Evolutionary conservation across 768 basidiomycete genomes (phyloP), one percentile per base, ranked within the genome.

Genomic region (Rubroboletus pulcherrimus): DNA sequence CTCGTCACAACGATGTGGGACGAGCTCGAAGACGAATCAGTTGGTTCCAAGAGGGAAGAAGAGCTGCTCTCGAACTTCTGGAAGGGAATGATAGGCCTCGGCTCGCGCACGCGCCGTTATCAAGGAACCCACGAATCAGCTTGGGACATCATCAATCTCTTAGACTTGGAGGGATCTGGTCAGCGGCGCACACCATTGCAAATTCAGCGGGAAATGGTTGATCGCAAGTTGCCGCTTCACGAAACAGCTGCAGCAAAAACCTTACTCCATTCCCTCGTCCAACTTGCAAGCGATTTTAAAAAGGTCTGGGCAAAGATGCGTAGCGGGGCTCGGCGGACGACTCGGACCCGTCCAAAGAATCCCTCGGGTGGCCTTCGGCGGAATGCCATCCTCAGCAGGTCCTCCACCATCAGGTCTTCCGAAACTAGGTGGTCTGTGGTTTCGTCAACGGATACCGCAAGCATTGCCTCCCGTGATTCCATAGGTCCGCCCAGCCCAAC

Each of bases 1-100:
- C 55, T 63, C 17, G 63, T 64, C 30, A 61, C 62, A 1, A 63
- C 62, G 8, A 63, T 63, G 62, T 63, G 61, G 61, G 61, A 63
- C 14, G 48, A 61, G 26, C 38, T 54, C 2, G 34, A 51, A 1
- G 43, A 54, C 46, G 5, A 44, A 19, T 29, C 29, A 4, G 31
- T 53, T 35, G 62, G 55, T 38, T 33, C 21, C 2, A 6, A 21
- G 35, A 64, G 62, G 33, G 63, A 63, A 49, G 21, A 42, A 15
- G 50, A 63, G 1, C 63, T 63, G 19, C 35, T 33, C 10, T 51
- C 51, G 19, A 24, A 19, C 14, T 61, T 57, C 41, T 64, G 63
- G 62, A 45, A 53, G 30, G 44, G 31, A 17, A 64, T 64, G 62
- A 51, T 61, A 19, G 4, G 4, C 26, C 31, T 34, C 11, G 62